These are phyloP conservation scores for Leccinum disarticulatum DNA, from an alignment of 768 basidiomycete species.

Conservation along the genomic window DNA sequence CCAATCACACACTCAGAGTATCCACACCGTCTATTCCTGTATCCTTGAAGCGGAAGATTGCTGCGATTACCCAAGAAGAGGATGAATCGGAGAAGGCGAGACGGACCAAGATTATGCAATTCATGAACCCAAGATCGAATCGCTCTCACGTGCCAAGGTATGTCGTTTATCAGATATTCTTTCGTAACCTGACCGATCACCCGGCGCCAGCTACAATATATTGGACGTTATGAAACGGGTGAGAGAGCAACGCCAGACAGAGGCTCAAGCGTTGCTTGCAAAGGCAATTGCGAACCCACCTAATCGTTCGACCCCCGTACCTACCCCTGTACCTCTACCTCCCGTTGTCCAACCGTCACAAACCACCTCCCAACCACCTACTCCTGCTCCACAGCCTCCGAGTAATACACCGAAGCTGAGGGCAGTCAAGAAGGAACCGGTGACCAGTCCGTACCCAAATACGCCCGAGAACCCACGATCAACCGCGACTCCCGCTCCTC, in stretches of 20 bases:
- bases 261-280: slow-evolving; percentile 22
- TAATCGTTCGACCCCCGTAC: slow-evolving; percentile 28
- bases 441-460: slow-evolving; percentile 25
- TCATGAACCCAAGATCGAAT: slow-evolving; percentile 66
- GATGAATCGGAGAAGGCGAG: slow-evolving; percentile 75
- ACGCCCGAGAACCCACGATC: slow-evolving; percentile 32
- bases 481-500: slow-evolving; percentile 33
- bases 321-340: slow-evolving; percentile 34
- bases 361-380: slow-evolving; percentile 29
- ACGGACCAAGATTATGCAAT: slow-evolving; percentile 72
- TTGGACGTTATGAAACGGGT: slow-evolving; percentile 47
- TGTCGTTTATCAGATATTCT: slow-evolving; percentile 11
- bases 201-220: slow-evolving; percentile 49
- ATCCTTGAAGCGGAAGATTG: slow-evolving; percentile 76
- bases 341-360: slow-evolving; percentile 37
- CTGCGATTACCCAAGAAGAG: slow-evolving; percentile 67
- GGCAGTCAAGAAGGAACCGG: slow-evolving; percentile 31
- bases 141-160: slow-evolving; percentile 51
- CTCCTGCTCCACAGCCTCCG: slow-evolving; percentile 31
- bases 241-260: slow-evolving; percentile 29
- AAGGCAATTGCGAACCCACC: slow-evolving; percentile 32
- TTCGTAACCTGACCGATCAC: slow-evolving; percentile 4
- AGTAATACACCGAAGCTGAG: slow-evolving; percentile 25
- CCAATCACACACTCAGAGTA: slow-evolving; percentile 69
- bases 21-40: slow-evolving; percentile 71